Percentiles rank a stretch among this genome's conserved stretches.
phyloP scores from a whole-genome alignment of 192 early-diverging fungal genomes.

The Umbelopsis sp. region DNA sequence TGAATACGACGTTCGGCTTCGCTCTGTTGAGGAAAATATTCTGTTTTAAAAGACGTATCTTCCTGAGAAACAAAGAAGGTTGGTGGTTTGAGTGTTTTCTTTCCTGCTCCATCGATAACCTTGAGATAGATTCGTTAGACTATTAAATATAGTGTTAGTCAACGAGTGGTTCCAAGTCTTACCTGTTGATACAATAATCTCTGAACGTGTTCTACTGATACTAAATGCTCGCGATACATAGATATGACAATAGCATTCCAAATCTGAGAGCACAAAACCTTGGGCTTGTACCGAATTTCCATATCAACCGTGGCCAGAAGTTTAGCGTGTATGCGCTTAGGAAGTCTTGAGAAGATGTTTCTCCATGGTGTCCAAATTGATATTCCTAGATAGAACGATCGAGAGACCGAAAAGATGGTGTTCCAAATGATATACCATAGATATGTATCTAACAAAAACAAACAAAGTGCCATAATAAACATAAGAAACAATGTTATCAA shows the following conservation, averaged over 20 bases:
- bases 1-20: slow-evolving; percentile 84
- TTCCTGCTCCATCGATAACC: slow-evolving; percentile 49
- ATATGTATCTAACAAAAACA: slow-evolving; percentile 87
- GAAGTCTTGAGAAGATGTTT: slow-evolving; percentile 75
- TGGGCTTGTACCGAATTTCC: slow-evolving; percentile 79
- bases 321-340: slow-evolving; percentile 81
- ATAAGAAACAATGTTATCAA: slow-evolving; percentile 71
- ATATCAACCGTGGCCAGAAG: slow-evolving; percentile 71
- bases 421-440: slow-evolving; percentile 90
- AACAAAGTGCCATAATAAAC: slow-evolving; percentile 72
- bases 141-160: neutral
- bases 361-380: slow-evolving; percentile 86
- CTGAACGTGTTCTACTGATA: slow-evolving; percentile 76
- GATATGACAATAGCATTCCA: slow-evolving; percentile 87
- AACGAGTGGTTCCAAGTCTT: slow-evolving; percentile 4
- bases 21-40: slow-evolving; percentile 73
- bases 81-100: slow-evolving; percentile 70
- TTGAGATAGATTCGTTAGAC: slow-evolving; percentile 6
- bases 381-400: slow-evolving; percentile 76
- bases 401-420: slow-evolving; percentile 75
- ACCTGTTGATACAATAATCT: slow-evolving; percentile 77
- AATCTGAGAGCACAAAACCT: slow-evolving; percentile 76
- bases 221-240: slow-evolving; percentile 80
- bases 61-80: slow-evolving; percentile 80
- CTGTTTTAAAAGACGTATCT: slow-evolving; percentile 68